Evolutionary conservation across 2,329 filamentous ascomycete genomes (phyloP).

Genomic region (Raffaelea deltoideospora): DNA sequence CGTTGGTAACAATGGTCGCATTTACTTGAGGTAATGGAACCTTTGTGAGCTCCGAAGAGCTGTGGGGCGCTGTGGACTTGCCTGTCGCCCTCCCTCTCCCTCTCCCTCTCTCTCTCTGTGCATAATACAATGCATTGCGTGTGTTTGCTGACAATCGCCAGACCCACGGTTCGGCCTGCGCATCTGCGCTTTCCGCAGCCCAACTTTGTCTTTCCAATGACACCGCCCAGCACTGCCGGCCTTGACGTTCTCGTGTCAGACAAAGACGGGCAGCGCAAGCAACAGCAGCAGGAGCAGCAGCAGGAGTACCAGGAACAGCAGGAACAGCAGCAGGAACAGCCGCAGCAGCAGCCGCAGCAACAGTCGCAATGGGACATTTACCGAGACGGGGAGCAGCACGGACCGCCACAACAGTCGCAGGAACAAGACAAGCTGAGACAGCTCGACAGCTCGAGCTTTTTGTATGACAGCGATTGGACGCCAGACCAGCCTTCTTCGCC

Average conservation of each 20-base stretch:
- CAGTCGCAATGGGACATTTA: too few relatives aligned
- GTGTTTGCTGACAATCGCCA: too few relatives aligned
- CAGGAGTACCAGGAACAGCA: slow-evolving; percentile 1
- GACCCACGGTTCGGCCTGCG: slow-evolving; percentile 45
- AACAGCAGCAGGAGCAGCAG: neutral
- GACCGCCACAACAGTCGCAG: too few relatives aligned
- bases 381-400: too few relatives aligned
- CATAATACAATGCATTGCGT: too few relatives aligned
- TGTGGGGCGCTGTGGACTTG: too few relatives aligned
- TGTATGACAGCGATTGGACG: slow-evolving; percentile 26
- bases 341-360: slow-evolving; percentile 9
- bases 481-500: slow-evolving; percentile 23
- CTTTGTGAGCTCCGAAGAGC: neutral
- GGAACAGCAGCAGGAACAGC: slow-evolving; percentile 3
- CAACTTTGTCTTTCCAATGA: slow-evolving; percentile 43
- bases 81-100: too few relatives aligned
- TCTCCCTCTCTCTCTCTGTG: too few relatives aligned
- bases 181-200: slow-evolving; percentile 47
- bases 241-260: slow-evolving; percentile 29
- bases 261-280: slow-evolving; percentile 13
- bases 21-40: slow-evolving; percentile 59
- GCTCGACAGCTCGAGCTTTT: slow-evolving; percentile 1
- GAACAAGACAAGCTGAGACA: too few relatives aligned
- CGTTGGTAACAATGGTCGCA: slow-evolving; percentile 68
- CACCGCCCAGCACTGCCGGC: slow-evolving; percentile 43